Base-by-base conservation (phyloP, 2,329 filamentous ascomycete genomes). In the Aspergillus uvarum region DNA sequence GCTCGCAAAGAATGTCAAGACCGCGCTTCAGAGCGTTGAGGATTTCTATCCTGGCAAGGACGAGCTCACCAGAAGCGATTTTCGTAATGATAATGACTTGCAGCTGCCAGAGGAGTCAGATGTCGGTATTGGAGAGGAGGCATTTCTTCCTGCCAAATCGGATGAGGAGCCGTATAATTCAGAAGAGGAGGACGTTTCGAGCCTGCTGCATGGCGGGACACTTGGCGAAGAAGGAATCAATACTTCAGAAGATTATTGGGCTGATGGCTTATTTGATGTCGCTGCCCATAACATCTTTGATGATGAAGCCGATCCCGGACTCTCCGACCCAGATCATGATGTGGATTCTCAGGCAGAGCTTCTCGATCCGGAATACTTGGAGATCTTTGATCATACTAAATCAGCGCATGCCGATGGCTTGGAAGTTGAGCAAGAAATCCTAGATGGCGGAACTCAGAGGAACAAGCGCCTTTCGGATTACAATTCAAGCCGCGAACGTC, bases 1-100 rank as follows among this genome's bases (percentile, higher is more conserved):
- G 1, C 80, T 83, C 12, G 87, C 85, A 65, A 77, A 82, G 4
- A 76, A 77, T 3, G 80, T 97, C n/a, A 89, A 88, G 66, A 96
- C 94, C 1, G 85, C 87, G 1, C 76, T 96, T 44, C 86, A 96
- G 69, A 93, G 94, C 55, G 88, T 98, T 0, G 89, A 93, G 71
- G 94, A 98, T 71, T 80, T 99, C 16, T 96, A 90, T 71, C 89
- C 90, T 0, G 82, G 85, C 21, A 89, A 86, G 51, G 75, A 92
- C 22, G 71, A 67, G 38, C 56, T 65, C 14, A 66, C 66, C 5
- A 67, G 63, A 50, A 38, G 70, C 35, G 62, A 73, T 52, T 53
- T 59, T 16, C 57, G 58, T 24, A 62, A 51, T 50, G 50, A 56
- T 21, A 56, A 59, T 48, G 58, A 49, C 61, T 21, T 60, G 24